Conservation (phyloP, 2,329 filamentous ascomycete species). For the Ascochyta fabae region DNA sequence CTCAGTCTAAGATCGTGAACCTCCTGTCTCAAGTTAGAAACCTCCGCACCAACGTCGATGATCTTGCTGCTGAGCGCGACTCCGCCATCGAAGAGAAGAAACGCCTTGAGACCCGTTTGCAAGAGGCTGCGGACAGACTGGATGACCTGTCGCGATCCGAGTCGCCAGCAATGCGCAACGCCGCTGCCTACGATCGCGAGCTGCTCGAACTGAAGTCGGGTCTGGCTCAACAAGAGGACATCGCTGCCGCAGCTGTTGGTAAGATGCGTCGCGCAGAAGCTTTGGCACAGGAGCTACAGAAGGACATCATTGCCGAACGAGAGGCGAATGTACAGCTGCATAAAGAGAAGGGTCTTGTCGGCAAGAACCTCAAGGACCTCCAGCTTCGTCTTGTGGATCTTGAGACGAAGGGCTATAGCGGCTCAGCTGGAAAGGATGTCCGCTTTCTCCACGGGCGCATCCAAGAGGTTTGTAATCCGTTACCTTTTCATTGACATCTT, state of each 20-base stretch:
- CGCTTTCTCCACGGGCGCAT: constrained; percentile 93
- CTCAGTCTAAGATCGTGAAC: constrained; percentile 89
- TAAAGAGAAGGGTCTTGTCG: constrained; percentile 86
- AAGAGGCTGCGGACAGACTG: constrained; percentile 85
- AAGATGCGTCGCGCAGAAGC: constrained; percentile 97
- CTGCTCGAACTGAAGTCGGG: constrained; percentile 86
- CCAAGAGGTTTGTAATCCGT: constrained; percentile 75
- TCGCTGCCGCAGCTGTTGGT: constrained; percentile 87
- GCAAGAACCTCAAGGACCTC: constrained; percentile 88
- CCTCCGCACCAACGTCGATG: constrained; percentile 83
- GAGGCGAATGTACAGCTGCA: constrained; percentile 82
- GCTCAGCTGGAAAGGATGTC: constrained; percentile 91
- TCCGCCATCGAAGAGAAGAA: constrained; percentile 87
- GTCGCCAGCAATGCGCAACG: constrained; percentile 86
- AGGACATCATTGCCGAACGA: constrained; percentile 85
- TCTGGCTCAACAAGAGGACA: constrained; percentile 91
- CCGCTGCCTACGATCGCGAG: constrained; percentile 86
- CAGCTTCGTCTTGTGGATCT: constrained; percentile 90
- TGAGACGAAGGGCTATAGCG: constrained; percentile 91
- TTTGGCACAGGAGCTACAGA: constrained; percentile 85
- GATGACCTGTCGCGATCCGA: constrained; percentile 87
- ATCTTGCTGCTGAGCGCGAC: constrained; percentile 84
- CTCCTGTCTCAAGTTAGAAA: constrained; percentile 87
- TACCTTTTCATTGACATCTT: background rate
- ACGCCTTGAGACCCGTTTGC: constrained; percentile 80